Conservation (phyloP, 352 stramenopile genomes). For the Globisporangium cylindrosporum region DNA sequence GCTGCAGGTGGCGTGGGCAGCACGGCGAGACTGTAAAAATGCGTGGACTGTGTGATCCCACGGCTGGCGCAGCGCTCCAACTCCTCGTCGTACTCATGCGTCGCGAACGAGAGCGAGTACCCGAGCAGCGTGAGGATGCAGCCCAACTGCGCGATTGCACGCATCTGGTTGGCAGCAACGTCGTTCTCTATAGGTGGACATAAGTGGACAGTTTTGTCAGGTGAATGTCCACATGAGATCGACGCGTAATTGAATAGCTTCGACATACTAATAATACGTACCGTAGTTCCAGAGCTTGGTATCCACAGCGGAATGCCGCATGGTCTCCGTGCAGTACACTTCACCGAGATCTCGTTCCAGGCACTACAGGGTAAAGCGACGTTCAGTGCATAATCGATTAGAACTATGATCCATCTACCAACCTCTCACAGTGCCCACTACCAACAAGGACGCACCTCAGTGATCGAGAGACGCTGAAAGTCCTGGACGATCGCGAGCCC, state of each 20-base stretch:
- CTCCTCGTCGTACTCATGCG: slow-evolving; percentile 27
- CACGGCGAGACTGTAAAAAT: slow-evolving; percentile 17
- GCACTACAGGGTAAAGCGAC: slow-evolving; percentile 9
- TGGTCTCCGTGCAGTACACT: slow-evolving; percentile 35
- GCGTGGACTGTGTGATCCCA: slow-evolving; percentile 14
- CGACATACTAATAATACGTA: slow-evolving; percentile 6
- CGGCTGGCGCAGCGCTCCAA: slow-evolving; percentile 3
- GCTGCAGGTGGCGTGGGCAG: slow-evolving; percentile 10
- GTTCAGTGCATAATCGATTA: background rate
- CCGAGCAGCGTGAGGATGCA: slow-evolving; percentile 56
- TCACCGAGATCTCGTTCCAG: slow-evolving; percentile 28
- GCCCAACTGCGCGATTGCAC: slow-evolving; percentile 34
- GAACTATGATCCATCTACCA: no score
- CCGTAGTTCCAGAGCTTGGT: slow-evolving; percentile 53
- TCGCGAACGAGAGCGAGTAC: slow-evolving; percentile 48
- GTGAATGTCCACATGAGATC: background rate
- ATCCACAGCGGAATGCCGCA: slow-evolving; percentile 23
- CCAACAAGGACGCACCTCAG: slow-evolving; percentile 10
- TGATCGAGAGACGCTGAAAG: slow-evolving; percentile 20
- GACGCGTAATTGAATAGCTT: background rate
- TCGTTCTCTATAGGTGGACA: slow-evolving; percentile 21
- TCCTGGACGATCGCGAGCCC: slow-evolving; percentile 21
- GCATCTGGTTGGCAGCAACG: slow-evolving; percentile 34
- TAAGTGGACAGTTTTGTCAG: background rate
- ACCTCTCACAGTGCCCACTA: background rate